phyloP scores from a whole-genome alignment of 768 basidiomycete genomes.

The Rossbeevera mucosa region DNA sequence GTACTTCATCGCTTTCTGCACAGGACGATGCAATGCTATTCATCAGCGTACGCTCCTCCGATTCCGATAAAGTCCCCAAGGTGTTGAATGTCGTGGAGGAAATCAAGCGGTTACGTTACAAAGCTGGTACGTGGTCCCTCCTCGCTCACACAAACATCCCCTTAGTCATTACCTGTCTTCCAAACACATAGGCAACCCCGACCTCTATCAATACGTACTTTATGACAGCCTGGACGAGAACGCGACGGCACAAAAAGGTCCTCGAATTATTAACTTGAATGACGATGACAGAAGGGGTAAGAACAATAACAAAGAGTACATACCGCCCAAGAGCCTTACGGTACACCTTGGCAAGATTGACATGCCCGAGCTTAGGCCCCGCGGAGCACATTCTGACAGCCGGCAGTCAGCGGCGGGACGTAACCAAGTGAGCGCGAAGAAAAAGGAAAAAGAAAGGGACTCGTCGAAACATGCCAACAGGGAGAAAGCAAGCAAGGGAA shows the following conservation, averaged over 20 bases:
- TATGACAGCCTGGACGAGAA: conserved; percentile 45
- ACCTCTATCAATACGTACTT: conserved; percentile 72
- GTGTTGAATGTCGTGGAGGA: conserved; percentile 79
- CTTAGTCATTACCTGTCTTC: conserved; percentile 28
- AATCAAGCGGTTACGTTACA: conserved; percentile 71
- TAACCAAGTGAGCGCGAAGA: conserved; percentile 6
- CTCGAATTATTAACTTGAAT: conserved; percentile 59
- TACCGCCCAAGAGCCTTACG: conserved; percentile 61
- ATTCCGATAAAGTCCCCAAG: conserved; percentile 63
- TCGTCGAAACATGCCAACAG: conserved; percentile 18
- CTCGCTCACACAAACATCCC: neutral
- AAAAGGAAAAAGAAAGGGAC: conserved; percentile 7
- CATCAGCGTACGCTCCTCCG: conserved; percentile 63
- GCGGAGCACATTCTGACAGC: neutral
- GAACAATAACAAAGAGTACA: conserved; percentile 41
- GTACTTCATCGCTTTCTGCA: neutral
- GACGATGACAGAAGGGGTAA: conserved; percentile 44
- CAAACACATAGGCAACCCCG: conserved; percentile 46
- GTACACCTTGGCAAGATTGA: conserved; percentile 83
- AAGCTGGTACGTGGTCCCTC: conserved; percentile 48
- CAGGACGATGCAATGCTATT: conserved; percentile 82
- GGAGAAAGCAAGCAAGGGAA: conserved; percentile 39
- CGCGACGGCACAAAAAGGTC: conserved; percentile 43
- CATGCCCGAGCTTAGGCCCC: conserved; percentile 67
- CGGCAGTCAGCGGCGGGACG: neutral